These are phyloP conservation scores for Scalesia atractyloides DNA, from an alignment of 129 eudicot species.

Conservation along the genomic window DNA sequence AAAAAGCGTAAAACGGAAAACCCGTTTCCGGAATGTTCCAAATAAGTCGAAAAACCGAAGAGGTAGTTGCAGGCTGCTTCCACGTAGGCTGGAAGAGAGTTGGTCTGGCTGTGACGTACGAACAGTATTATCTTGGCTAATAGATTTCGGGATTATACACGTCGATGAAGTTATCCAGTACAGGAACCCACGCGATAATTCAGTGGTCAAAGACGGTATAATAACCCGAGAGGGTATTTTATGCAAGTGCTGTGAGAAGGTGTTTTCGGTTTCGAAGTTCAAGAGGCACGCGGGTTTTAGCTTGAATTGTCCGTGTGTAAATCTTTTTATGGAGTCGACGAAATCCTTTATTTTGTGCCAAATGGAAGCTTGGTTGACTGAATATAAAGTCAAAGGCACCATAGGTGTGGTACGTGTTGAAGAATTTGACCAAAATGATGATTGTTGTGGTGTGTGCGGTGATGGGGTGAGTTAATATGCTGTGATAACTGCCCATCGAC, in stretches of 20 bases:
- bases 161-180: slow-evolving; percentile 67
- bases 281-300: slow-evolving; percentile 82
- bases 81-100: slow-evolving; percentile 53
- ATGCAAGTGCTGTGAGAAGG: slow-evolving; percentile 70
- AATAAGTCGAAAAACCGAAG: slow-evolving; percentile 64
- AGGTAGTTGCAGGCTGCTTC: slow-evolving; percentile 82
- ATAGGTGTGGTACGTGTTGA: slow-evolving; percentile 39
- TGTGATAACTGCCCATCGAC: slow-evolving; percentile 98
- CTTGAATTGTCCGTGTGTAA: slow-evolving; percentile 67
- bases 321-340: slow-evolving; percentile 82
- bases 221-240: slow-evolving; percentile 72
- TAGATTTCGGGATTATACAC: slow-evolving; percentile 61
- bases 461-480: slow-evolving; percentile 94
- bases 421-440: slow-evolving; percentile 77
- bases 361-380: slow-evolving; percentile 96
- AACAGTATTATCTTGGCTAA: slow-evolving; percentile 85
- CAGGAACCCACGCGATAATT: slow-evolving; percentile 56
- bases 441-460: slow-evolving; percentile 94
- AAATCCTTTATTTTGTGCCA: slow-evolving; percentile 74
- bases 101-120: slow-evolving; percentile 50
- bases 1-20: slow-evolving; percentile 21
- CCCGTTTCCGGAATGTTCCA: slow-evolving; percentile 37
- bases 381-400: slow-evolving; percentile 66
- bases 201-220: slow-evolving; percentile 75
- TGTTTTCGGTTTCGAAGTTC: slow-evolving; percentile 69